Evolutionary conservation across 78 protist species (phyloP).

Genomic region (Guillardia theta): DNA sequence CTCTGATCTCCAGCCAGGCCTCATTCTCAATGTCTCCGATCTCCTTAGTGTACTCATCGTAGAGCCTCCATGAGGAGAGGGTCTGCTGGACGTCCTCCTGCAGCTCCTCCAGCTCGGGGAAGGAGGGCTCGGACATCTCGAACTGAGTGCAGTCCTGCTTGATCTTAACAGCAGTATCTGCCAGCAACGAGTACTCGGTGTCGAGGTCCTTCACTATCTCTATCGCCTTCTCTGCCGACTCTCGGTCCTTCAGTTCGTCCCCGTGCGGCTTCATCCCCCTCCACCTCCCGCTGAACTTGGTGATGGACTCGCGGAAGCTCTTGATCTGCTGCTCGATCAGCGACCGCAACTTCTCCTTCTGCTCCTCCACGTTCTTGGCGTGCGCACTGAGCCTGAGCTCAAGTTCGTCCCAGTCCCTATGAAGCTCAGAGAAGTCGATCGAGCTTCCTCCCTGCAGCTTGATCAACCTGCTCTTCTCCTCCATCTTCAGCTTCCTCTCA

Average conservation of each 20-base stretch:
- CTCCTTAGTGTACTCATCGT: constrained; percentile 48
- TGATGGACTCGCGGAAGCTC: background rate
- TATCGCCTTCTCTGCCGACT: background rate
- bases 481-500: background rate
- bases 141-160: background rate
- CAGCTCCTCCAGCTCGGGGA: background rate
- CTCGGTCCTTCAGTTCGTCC: background rate
- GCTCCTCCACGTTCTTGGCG: constrained; percentile 48
- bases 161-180: background rate
- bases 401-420: constrained; percentile 47
- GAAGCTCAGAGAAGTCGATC: background rate
- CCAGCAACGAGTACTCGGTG: background rate
- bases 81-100: background rate
- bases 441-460: constrained; percentile 5
- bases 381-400: constrained; percentile 41
- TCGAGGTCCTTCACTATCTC: constrained; percentile 46
- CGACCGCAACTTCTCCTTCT: constrained; percentile 20
- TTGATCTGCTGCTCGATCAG: background rate
- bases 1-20: constrained; percentile 78
- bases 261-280: constrained; percentile 52
- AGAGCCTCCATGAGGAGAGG: constrained; percentile 29
- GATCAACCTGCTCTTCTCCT: constrained; percentile 45
- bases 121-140: constrained; percentile 6
- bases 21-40: constrained; percentile 33
- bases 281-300: constrained; percentile 53